Evolutionary conservation across 345 rosid species (phyloP).

Genomic region (Barbarea vulgaris): DNA sequence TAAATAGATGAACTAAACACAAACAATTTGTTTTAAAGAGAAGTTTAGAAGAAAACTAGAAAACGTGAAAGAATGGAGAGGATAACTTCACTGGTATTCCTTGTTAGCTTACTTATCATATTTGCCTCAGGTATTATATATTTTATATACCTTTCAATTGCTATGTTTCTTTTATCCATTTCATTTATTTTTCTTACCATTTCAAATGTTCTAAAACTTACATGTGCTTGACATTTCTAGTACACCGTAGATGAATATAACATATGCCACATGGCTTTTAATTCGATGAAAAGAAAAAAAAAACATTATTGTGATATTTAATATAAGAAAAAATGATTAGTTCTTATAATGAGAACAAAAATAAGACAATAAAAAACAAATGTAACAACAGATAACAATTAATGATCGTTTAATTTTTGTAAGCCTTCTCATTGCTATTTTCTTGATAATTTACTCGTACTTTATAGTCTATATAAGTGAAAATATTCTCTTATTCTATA

Average conservation of each 20-base stretch:
- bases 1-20: neutral
- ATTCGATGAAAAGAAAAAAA: too few relatives aligned
- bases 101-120: conserved; percentile 18
- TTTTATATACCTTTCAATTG: neutral
- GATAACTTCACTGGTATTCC: neutral
- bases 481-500: neutral
- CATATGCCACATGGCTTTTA: too few relatives aligned
- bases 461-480: neutral
- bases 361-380: neutral
- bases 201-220: neutral
- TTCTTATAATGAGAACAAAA: too few relatives aligned
- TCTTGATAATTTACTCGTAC: neutral
- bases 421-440: neutral
- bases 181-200: too few relatives aligned
- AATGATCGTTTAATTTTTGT: neutral
- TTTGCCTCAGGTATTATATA: conserved; percentile 23
- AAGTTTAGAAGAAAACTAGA: neutral
- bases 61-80: conserved; percentile 8
- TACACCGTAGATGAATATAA: too few relatives aligned
- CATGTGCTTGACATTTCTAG: too few relatives aligned
- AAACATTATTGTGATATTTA: too few relatives aligned
- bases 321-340: too few relatives aligned
- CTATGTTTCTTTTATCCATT: neutral
- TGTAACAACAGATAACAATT: neutral
- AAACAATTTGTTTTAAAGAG: neutral